Percentiles rank a stretch among this genome's conserved stretches.
These are phyloP conservation scores for Epichloe sylvatica DNA, from an alignment of 2,329 filamentous ascomycete genomes.

Conservation along the genomic window DNA sequence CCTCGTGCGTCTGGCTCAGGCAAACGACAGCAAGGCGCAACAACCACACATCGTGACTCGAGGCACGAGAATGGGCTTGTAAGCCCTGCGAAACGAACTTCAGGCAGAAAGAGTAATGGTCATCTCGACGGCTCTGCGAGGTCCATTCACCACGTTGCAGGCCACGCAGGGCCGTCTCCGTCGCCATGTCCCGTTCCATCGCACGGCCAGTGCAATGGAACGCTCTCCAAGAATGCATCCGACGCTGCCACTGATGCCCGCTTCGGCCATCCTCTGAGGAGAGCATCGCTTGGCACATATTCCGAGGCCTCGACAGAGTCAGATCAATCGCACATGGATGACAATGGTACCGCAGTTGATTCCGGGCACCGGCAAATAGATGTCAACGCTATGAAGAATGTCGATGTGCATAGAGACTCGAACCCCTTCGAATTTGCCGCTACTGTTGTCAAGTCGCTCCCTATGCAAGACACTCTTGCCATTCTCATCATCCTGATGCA, in stretches of 20 bases:
- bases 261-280: constrained; percentile 28
- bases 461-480: constrained; percentile 86
- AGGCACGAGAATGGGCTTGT: constrained; percentile 82
- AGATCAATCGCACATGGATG: constrained; percentile 25
- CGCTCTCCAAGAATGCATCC: constrained; percentile 17
- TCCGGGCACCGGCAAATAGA: constrained; percentile 52
- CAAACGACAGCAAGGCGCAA: constrained; percentile 49
- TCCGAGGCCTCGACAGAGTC: constrained; percentile 45
- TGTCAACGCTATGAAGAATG: constrained; percentile 54
- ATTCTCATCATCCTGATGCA: constrained; percentile 94
- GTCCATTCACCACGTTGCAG: constrained; percentile 19
- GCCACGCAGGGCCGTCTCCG: constrained; percentile 18
- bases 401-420: constrained; percentile 53
- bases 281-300: constrained; percentile 35
- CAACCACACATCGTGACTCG: constrained; percentile 52
- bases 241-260: constrained; percentile 22
- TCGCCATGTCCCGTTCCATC: constrained; percentile 8
- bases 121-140: constrained; percentile 27
- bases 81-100: constrained; percentile 33
- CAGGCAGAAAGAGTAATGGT: constrained; percentile 31
- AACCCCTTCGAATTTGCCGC: constrained; percentile 64
- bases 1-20: constrained; percentile 44
- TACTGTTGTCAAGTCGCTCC: constrained; percentile 79
- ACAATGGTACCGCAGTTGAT: constrained; percentile 24
- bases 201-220: constrained; percentile 21